Evolutionary conservation across 768 basidiomycete genomes (phyloP).

Genomic region (Suillus fuscotomentosus): DNA sequence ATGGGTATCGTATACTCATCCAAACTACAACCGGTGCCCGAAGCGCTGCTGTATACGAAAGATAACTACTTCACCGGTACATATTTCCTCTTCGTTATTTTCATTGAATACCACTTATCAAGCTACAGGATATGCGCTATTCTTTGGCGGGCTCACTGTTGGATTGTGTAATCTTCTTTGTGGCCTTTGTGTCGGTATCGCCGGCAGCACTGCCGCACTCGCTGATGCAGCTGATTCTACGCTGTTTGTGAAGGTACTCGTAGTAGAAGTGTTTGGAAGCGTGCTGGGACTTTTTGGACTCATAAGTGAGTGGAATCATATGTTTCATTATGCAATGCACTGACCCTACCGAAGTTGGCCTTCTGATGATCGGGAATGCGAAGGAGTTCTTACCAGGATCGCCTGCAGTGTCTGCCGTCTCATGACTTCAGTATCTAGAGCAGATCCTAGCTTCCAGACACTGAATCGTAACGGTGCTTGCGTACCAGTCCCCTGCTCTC

Average conservation of each 20-base stretch:
- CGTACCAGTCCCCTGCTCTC: no score
- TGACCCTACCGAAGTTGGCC: conserved; percentile 55
- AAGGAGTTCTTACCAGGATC: conserved; percentile 47
- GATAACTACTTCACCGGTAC: conserved; percentile 92
- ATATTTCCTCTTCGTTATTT: conserved; percentile 7
- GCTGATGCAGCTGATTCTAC: conserved; percentile 94
- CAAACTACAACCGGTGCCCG: conserved; percentile 63
- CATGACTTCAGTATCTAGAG: neutral
- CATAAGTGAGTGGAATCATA: conserved; percentile 61
- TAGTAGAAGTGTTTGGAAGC: conserved; percentile 93
- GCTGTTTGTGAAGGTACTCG: conserved; percentile 93
- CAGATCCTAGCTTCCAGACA: neutral
- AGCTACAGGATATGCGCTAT: conserved; percentile 79
- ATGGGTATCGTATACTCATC: conserved; percentile 96
- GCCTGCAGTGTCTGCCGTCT: conserved; percentile 18
- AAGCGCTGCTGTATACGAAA: conserved; percentile 71
- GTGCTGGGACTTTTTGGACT: conserved; percentile 92
- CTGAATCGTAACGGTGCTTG: no score
- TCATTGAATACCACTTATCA: neutral
- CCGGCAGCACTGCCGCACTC: conserved; percentile 92
- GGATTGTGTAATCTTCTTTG: conserved; percentile 94
- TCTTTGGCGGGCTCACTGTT: conserved; percentile 96
- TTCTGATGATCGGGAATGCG: conserved; percentile 75
- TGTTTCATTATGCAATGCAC: neutral
- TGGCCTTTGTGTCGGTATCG: conserved; percentile 91